A percentile compares a stretch with the other conserved stretches of the same genome.
phyloP scores from a whole-genome alignment of 2,329 filamentous ascomycete species.

The Aspergillus sp. region DNA sequence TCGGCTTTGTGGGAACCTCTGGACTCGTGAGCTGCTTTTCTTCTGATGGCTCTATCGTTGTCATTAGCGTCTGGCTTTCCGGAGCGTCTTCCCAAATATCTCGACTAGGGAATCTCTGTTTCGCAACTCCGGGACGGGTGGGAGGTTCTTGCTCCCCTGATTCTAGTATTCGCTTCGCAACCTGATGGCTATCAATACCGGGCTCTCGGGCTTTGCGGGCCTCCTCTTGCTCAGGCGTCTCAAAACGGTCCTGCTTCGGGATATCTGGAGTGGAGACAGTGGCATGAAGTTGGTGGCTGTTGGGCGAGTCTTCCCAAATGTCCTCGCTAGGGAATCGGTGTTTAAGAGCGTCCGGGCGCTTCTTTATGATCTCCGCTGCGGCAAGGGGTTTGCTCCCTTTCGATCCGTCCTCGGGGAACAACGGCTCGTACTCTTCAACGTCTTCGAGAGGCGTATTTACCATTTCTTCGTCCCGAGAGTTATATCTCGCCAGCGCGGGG shows the following conservation, averaged over 20 bases:
- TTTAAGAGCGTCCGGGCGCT: constrained; percentile 52
- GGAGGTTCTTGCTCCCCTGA: constrained; percentile 27
- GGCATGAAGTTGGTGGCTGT: constrained; percentile 72
- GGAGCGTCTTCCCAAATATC: constrained; percentile 96
- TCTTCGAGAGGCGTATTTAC: constrained; percentile 73
- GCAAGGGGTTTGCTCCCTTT: constrained; percentile 55
- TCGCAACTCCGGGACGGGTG: constrained; percentile 52
- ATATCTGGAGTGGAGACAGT: constrained; percentile 81
- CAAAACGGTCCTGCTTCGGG: constrained; percentile 46
- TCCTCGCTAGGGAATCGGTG: constrained; percentile 90
- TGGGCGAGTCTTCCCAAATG: constrained; percentile 94
- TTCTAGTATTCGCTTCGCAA: constrained; percentile 34
- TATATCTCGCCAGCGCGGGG: constrained; percentile 54
- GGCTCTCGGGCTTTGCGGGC: constrained; percentile 42
- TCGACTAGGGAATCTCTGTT: constrained; percentile 80
- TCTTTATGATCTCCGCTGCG: constrained; percentile 58
- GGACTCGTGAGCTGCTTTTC: constrained; percentile 50
- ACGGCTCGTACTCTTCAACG: constrained; percentile 89
- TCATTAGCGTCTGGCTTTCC: constrained; percentile 76
- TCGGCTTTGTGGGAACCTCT: constrained; percentile 33
- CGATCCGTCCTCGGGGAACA: constrained; percentile 79
- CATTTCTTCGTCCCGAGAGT: constrained; percentile 53
- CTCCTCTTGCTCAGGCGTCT: constrained; percentile 51
- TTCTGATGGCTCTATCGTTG: constrained; percentile 60
- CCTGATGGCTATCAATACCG: constrained; percentile 36